Conservation (phyloP, 73 alveolate genomes). For the Uronychia binucleata region DNA sequence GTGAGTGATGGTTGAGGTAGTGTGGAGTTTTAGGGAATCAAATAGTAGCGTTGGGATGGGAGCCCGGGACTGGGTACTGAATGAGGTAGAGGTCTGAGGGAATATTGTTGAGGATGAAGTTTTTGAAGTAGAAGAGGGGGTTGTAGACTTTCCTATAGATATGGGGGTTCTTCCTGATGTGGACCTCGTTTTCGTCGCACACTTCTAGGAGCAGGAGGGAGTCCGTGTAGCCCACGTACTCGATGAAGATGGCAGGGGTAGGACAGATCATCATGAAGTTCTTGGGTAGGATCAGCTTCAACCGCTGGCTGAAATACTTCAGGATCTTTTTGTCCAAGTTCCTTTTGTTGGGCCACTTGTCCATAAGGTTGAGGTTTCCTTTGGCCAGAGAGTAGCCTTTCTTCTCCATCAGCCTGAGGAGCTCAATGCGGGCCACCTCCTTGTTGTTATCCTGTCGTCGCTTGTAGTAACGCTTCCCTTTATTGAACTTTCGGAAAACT, state of each 20-base stretch:
- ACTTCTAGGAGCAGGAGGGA: constrained; percentile 16
- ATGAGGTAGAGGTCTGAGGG: not conserved
- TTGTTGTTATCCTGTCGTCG: not conserved
- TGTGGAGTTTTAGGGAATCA: too few species aligned
- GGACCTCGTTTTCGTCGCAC: constrained; percentile 43
- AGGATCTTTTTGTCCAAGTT: constrained; percentile 23
- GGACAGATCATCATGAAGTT: constrained; percentile 15
- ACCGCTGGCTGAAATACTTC: constrained; percentile 7
- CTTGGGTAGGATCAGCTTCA: constrained; percentile 24
- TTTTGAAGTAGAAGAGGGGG: constrained; percentile 40
- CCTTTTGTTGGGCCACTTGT: constrained; percentile 30
- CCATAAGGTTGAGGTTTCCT: not conserved
- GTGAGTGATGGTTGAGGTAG: too few species aligned
- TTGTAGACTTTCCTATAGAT: constrained; percentile 25
- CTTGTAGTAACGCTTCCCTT: not conserved
- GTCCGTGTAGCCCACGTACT: constrained; percentile 34
- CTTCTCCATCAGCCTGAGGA: not conserved
- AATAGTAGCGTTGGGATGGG: too few species aligned
- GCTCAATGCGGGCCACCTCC: not conserved
- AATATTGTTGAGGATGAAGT: constrained; percentile 37
- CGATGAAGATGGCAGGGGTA: constrained; percentile 33
- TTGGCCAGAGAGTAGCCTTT: not conserved
- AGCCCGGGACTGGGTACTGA: constrained; percentile 5
- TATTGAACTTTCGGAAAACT: not conserved
- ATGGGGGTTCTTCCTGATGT: constrained; percentile 27